phyloP scores from a whole-genome alignment of 345 rosid species.

The Corymbia maculata region DNA sequence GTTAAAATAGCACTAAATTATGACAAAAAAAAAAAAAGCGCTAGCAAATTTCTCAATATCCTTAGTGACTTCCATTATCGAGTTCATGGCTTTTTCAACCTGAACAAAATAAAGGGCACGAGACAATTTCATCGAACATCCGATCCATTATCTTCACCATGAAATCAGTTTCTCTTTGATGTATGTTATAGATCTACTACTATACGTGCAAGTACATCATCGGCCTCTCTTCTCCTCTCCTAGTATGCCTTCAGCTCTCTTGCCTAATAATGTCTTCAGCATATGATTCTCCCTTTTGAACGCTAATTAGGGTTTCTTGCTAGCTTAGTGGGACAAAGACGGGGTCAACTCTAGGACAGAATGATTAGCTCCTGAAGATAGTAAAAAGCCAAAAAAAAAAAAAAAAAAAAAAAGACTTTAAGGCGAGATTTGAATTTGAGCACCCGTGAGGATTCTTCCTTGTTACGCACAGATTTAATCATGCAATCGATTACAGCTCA shows the following conservation, averaged over 20 bases:
- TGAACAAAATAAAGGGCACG: neutral
- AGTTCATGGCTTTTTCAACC: neutral
- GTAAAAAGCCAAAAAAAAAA: no score
- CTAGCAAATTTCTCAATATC: neutral
- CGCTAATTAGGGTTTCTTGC: neutral
- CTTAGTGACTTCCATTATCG: neutral
- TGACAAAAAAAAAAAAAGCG: neutral
- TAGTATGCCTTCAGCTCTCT: no score
- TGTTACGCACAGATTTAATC: neutral
- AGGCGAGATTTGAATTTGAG: neutral
- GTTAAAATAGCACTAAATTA: no score
- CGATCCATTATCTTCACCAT: neutral
- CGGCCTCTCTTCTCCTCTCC: no score
- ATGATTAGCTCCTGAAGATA: neutral
- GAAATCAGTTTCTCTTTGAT: no score
- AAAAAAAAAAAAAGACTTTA: neutral
- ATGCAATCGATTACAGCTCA: neutral
- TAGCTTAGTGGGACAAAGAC: neutral
- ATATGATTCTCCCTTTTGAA: neutral
- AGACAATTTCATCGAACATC: rapidly evolving
- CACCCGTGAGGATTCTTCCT: neutral
- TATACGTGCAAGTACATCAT: no score
- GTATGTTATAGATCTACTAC: no score
- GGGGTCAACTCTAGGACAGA: neutral
- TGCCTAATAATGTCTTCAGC: neutral